phyloP scores from a whole-genome alignment of 176 grass and related monocot genomes.

The Pharus latifolius region DNA sequence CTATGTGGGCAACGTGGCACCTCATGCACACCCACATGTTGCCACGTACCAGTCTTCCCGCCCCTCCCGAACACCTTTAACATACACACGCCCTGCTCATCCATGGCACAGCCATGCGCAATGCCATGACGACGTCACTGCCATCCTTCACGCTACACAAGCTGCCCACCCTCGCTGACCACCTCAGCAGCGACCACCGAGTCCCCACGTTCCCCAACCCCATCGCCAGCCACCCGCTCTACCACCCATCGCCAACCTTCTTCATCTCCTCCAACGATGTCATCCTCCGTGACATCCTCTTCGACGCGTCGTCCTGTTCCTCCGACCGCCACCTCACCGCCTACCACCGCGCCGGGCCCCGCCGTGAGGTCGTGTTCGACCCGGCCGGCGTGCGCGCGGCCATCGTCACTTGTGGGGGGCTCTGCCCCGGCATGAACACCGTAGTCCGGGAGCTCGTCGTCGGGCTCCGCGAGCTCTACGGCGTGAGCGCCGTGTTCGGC shows the following conservation, averaged over 20 bases:
- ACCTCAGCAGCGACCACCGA: neutral
- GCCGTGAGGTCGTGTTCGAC: constrained; percentile 16
- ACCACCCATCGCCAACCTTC: constrained; percentile 25
- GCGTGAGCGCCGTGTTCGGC: constrained; percentile 34
- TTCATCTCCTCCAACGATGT: constrained; percentile 28
- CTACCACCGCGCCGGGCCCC: constrained; percentile 41
- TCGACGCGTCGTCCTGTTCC: neutral
- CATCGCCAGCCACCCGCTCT: constrained; percentile 24
- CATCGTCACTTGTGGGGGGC: constrained; percentile 45
- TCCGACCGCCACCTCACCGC: neutral
- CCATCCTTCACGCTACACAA: no score
- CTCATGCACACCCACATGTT: no score
- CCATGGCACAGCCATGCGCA: no score
- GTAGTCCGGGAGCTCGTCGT: constrained; percentile 49
- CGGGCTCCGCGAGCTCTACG: constrained; percentile 39
- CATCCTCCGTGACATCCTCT: constrained; percentile 32
- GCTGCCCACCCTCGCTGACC: constrained; percentile 8
- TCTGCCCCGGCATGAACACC: constrained; percentile 47
- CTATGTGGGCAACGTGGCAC: no score
- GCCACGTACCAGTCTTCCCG: no score
- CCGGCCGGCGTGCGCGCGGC: constrained; percentile 28
- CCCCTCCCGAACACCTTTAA: no score
- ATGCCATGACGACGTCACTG: neutral
- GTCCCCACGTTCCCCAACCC: constrained; percentile 27
- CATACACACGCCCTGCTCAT: neutral